Base-by-base conservation (phyloP, 768 basidiomycete genomes). In the Amanita molliuscula region DNA sequence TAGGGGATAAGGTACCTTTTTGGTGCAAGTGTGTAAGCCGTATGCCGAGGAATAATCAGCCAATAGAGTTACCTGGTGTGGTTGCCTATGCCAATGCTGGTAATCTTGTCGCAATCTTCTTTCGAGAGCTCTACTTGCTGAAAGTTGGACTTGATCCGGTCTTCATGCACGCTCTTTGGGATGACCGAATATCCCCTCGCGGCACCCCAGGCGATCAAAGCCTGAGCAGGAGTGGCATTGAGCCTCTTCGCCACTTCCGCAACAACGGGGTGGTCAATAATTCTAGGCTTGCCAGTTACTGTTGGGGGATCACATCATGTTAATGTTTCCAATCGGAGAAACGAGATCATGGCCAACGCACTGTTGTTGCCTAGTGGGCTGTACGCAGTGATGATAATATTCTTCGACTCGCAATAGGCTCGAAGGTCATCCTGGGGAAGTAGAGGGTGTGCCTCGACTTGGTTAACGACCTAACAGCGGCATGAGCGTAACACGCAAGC, bases 361-460 rank as follows among this genome's bases (percentile, higher is more conserved):
- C 82, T 59, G 67, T 88, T 90, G 70, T 90, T 85, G 38, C 90
- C 89, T 2, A 92, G 78, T 5, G 88, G 88, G 55, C 76, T 78
- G 59, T 78, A 78, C 0, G 75, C 76, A 6, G 74, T 76, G 26
- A 92, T 63, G 55, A 85, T 80, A 60, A 90, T 88, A 45, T 73
- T 74, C 59, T 85, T 77, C 53, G 73, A 66, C 58, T 81, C 77
- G 69, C 81, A 82, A 68, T 77, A 90, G 34, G 69, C 74, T 47
- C 82, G 72, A 47, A 90, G 76, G 11, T 87, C 81, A 44, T 82
- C 77, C 59, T 92, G 88, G 8, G 76, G 83, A 51, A 88, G 75
- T 46, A 81, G 73, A 11, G 89, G 88, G 72, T 93, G 91, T 18
- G 81, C 79, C 64, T 91, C 88, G 55, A 92, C 68, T 67, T 94